Evolutionary conservation across 1,284 basidiomycete genomes (phyloP), one percentile per base, ranked within the genome.

Genomic region (Polyporus tsugae): DNA sequence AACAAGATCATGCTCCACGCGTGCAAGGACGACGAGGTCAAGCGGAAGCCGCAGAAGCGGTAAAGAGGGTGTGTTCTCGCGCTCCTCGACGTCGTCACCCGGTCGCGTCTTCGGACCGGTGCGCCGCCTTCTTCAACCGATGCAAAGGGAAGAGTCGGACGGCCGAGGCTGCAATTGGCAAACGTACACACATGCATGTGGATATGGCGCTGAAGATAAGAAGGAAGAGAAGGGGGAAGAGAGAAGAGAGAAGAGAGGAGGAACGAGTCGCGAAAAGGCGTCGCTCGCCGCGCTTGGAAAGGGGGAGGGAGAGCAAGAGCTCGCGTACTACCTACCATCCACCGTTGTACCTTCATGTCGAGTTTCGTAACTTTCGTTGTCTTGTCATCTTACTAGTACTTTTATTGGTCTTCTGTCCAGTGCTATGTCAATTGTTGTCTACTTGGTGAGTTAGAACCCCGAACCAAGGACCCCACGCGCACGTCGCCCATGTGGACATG

Each of bases 1-100:
- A 96, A 95, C 80, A 95, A 95, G 78, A 82, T 97, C 73, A 95
- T 97, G 92, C 81, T 97, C 68, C 96, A 97, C 79, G 89, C 92
- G 19, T 94, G 94, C 81, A 95, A 95, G 82, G 93, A 95, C 58
- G 94, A 96, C 10, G 95, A 96, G 81, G 91, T 96, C 69, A 93
- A 90, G 82, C 92, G 91, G 82, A 84, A 91, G 72, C 83, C 78
- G 29, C 64, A 75, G 62, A 81, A 80, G 77, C 78, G 78, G 75
- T 80, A 69, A 78, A 62, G 29, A n/a, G 15, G 29, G 17, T 35
- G 52, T 29, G 15, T 17, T 38, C n/a, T 42, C 35, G 22, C 42
- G 17, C 53, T 49, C 44, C 15, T 41, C 17, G 59, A 25, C 44
- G 29, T n/a, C 29, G 36, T 39, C 58, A 17, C 22, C 58, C 6